These are phyloP conservation scores for Basidiobolus meristosporus DNA, from an alignment of 371 early-diverging fungal species.

Conservation along the genomic window DNA sequence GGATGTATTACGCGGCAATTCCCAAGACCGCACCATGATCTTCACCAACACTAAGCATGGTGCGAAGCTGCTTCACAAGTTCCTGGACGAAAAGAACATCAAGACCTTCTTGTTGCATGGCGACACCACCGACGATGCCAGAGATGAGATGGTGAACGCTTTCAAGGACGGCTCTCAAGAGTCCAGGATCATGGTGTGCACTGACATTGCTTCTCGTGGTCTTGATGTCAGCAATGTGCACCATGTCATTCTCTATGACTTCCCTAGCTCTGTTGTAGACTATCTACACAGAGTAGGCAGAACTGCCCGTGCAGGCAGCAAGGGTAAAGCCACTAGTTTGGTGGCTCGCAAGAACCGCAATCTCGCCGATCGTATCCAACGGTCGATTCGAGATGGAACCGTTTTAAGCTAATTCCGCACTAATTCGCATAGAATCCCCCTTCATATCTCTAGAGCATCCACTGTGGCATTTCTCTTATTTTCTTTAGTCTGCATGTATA, in stretches of 20 bases:
- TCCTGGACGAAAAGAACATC: conserved; percentile 3
- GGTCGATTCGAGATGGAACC: conserved; percentile 38
- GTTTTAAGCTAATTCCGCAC: conserved; percentile 21
- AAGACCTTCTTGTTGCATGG: not conserved
- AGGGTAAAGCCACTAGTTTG: conserved; percentile 71
- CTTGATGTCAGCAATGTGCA: conserved; percentile 80
- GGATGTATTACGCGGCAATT: conserved; percentile 42
- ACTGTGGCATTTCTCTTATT: too few relatives aligned
- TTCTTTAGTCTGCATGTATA: too few relatives aligned
- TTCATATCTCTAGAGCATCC: too few relatives aligned
- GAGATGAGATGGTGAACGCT: not conserved
- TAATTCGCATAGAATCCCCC: too few relatives aligned
- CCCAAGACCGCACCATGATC: conserved; percentile 32
- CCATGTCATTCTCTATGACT: conserved; percentile 88
- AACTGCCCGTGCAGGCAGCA: conserved; percentile 76
- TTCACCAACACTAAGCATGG: conserved; percentile 72
- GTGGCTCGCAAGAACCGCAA: conserved; percentile 55
- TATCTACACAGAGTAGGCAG: conserved; percentile 94
- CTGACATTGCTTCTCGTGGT: conserved; percentile 88
- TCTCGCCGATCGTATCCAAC: conserved; percentile 57
- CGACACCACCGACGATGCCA: not conserved
- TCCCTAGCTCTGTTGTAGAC: conserved; percentile 80
- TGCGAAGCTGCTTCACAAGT: conserved; percentile 33
- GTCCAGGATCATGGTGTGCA: conserved; percentile 50
- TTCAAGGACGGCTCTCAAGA: too few relatives aligned